Evolutionary conservation across 768 basidiomycete species (phyloP), one percentile per base, ranked within the genome.

Genomic region (Pleurotus eryngii): DNA sequence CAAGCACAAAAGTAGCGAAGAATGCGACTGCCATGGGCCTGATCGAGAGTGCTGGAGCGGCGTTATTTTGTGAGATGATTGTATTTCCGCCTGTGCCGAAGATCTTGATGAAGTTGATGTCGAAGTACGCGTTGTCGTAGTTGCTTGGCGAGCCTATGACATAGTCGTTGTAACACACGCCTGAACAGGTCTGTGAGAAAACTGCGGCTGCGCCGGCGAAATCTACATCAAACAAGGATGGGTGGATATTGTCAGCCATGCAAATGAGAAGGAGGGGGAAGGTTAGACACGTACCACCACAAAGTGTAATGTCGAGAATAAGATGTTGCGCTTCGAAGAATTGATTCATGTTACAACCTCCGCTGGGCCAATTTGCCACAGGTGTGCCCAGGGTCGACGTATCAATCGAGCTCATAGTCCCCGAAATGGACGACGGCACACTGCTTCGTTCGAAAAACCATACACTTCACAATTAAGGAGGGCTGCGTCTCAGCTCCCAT

Each of bases 251-350:
- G 18, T 30, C 17, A 17, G 22, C 17, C 1, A 38, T 20, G 51
- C n/a, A 14, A 20, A 42, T 40, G 12, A 17, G 20, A 15, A 20
- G 26, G 18, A 49, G 17, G 62, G 59, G n/a, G n/a, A n/a, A n/a
- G n/a, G n/a, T n/a, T n/a, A 39, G 46, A 7, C 14, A 65, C 70
- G 47, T 48, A 77, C 77, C 81, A 66, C 85, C 86, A 54, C 87
- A 88, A 5, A 87, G 77, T 1, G 89, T 88, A 57, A 90, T 90
- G 64, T 88, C 85, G 56, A 91, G 82, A 15, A 90, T 84, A 43
- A 91, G 75, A 57, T 81, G 76, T 64, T 90, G 88, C 0, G 83
- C 74, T 51, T 77, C 71, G 67, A 89, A 87, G 69, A 76, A 87
- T 17, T 71, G 62, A 50, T 74, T 70, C 30, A 83, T 73, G 37